Evolutionary conservation across 768 basidiomycete species (phyloP), one percentile per base, ranked within the genome.

Genomic region (Lentinula edodes): DNA sequence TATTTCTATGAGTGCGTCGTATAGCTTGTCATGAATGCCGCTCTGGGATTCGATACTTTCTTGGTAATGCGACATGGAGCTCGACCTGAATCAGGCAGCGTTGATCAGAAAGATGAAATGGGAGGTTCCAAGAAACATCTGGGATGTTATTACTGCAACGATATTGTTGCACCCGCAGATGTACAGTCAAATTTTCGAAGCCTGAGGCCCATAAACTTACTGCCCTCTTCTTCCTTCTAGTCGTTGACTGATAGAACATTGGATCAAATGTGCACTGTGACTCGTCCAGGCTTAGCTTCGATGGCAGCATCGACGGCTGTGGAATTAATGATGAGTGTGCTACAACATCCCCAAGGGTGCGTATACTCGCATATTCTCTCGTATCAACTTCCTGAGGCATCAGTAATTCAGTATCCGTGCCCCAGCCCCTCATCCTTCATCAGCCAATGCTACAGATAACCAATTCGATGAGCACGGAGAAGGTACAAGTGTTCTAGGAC

Each of bases 241-340:
- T 80, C 78, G 9, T 71, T 81, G 82, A 90, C 91, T 0, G 96
- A 98, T 71, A 83, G 95, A 45, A 96, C 95, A 3, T 83, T 98
- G 13, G 97, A 98, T 72, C 96, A 98, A 72, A 98, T 98, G 96
- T 99, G 97, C 71, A 98, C 97, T 0, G 97, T 99, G 35, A 98
- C 96, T 0, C 80, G 97, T 20, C 97, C 97, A 0, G 96, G 96
- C 0, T 80, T 98, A 1, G 97, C 96, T 0, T 86, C 93, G 0
- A 93, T 98, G 56, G 97, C 97, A 0, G 85, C 91, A 1, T 89
- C 95, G 0, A 91, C 90, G 0, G 95, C 94, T 0, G 96, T 98
- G 1, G 97, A 99, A 71, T 79, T 99, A 8, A 83, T 98, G 23
- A 87, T 92, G 1, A 91, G 93, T 0, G 74, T 97, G 3, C 66